These are phyloP conservation scores for Aspergillus affinis DNA, from an alignment of 495 filamentous ascomycete species.

Conservation along the genomic window DNA sequence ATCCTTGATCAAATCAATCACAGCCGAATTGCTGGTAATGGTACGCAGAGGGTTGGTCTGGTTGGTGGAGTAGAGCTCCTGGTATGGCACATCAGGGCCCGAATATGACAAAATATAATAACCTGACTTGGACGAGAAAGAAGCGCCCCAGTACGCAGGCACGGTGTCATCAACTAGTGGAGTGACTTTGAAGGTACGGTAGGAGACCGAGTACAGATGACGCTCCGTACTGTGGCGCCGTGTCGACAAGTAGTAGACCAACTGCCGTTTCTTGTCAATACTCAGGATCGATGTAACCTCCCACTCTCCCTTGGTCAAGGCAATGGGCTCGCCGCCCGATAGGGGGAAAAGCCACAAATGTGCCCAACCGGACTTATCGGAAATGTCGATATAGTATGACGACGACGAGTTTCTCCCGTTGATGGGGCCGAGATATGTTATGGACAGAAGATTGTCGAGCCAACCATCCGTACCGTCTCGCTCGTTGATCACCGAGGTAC, in stretches of 20 bases:
- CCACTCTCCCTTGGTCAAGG: conserved; percentile 20
- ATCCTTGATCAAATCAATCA: conserved; percentile 11
- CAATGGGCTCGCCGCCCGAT: conserved; percentile 13
- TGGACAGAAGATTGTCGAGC: conserved; percentile 22
- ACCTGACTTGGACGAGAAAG: conserved; percentile 16
- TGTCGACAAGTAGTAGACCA: conserved; percentile 22
- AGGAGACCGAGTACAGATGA: conserved; percentile 23
- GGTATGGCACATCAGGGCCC: conserved; percentile 22
- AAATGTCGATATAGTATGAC: conserved; percentile 21
- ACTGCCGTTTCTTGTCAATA: conserved; percentile 15
- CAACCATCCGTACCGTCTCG: conserved; percentile 24
- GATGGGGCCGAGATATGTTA: conserved; percentile 15
- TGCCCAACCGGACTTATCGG: conserved; percentile 20
- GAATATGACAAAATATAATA: conserved; percentile 20
- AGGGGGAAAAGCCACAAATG: conserved; percentile 21
- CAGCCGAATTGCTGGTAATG: conserved; percentile 17
- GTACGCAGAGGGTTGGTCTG: conserved; percentile 15
- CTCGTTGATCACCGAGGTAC: conserved; percentile 11
- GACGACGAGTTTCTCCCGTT: conserved; percentile 5
- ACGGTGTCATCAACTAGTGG: conserved; percentile 20
- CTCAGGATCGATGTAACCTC: conserved; percentile 19
- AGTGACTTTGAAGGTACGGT: conserved; percentile 15
- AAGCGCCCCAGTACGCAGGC: conserved; percentile 19
- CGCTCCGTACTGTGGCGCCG: conserved; percentile 23
- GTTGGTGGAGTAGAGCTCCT: conserved; percentile 21